Evolutionary conservation across 768 basidiomycete species (phyloP).

Genomic region (Suillus hirtellus): DNA sequence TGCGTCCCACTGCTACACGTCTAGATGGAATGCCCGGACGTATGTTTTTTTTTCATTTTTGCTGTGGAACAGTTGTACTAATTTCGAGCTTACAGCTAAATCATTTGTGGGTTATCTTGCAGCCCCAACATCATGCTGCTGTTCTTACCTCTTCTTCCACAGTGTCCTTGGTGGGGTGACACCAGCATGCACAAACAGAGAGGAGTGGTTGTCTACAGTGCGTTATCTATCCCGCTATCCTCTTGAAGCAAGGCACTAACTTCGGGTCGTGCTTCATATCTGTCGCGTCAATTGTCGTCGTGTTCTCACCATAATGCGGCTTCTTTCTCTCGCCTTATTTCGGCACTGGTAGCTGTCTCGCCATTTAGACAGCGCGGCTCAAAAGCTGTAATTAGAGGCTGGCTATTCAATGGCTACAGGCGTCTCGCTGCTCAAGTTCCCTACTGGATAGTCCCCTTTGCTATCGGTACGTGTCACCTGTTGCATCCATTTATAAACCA

Average conservation of each 20-base stretch:
- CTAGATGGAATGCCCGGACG: slow-evolving; percentile 82
- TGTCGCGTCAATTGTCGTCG: neutral
- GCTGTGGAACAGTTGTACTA: slow-evolving; percentile 10
- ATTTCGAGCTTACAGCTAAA: slow-evolving; percentile 52
- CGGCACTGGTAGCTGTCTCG: slow-evolving; percentile 61
- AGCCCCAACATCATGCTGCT: neutral
- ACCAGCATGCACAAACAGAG: slow-evolving; percentile 65
- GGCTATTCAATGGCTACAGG: slow-evolving; percentile 85
- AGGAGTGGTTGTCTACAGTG: slow-evolving; percentile 82
- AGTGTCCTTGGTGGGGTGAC: slow-evolving; percentile 95
- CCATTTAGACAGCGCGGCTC: slow-evolving; percentile 77
- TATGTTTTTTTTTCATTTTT: slow-evolving; percentile 40
- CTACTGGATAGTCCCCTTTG: slow-evolving; percentile 80
- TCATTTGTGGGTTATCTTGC: slow-evolving; percentile 64
- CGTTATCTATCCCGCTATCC: slow-evolving; percentile 34
- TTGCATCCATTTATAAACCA: neutral
- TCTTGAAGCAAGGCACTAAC: neutral
- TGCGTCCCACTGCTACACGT: slow-evolving; percentile 54
- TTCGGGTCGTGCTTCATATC: neutral
- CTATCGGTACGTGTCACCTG: slow-evolving; percentile 58
- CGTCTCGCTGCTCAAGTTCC: slow-evolving; percentile 72
- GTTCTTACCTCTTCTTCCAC: slow-evolving; percentile 10
- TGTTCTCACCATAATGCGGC: neutral
- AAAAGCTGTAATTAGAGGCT: slow-evolving; percentile 67
- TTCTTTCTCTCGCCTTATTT: neutral